Evolutionary conservation across 768 basidiomycete genomes (phyloP).

Genomic region (Thelephora ganbajun): DNA sequence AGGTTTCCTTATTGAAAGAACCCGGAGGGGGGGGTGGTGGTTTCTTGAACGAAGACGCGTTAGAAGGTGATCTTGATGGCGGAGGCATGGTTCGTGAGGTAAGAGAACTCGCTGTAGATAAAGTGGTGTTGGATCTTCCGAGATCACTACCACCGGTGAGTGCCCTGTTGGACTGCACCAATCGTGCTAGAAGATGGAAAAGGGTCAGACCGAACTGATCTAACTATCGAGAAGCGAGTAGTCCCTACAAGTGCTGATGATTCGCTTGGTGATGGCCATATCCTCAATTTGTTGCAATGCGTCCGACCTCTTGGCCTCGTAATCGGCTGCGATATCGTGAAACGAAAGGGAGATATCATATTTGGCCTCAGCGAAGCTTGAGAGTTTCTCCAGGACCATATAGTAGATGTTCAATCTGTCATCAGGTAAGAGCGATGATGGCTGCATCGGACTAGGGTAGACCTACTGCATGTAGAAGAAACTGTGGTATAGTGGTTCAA

Average conservation of each 20-base stretch:
- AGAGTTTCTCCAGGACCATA: slow-evolving; percentile 87
- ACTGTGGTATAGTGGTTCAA: slow-evolving; percentile 95
- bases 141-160: slow-evolving; percentile 9
- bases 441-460: slow-evolving; percentile 1
- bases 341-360: slow-evolving; percentile 55
- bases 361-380: slow-evolving; percentile 67
- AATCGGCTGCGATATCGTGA: slow-evolving; percentile 61
- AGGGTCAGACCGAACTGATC: not conserved
- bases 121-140: slow-evolving; percentile 12
- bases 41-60: slow-evolving; percentile 26
- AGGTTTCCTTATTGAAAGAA: slow-evolving; percentile 11
- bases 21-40: slow-evolving; percentile 26
- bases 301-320: slow-evolving; percentile 74
- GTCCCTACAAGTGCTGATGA: slow-evolving; percentile 70
- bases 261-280: slow-evolving; percentile 69
- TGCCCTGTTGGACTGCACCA: slow-evolving; percentile 44
- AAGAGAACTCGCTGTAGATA: slow-evolving; percentile 10
- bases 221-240: not conserved
- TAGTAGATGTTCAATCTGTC: slow-evolving; percentile 85
- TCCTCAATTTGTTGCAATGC: slow-evolving; percentile 67
- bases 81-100: slow-evolving; percentile 13
- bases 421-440: not conserved
- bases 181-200: slow-evolving; percentile 32
- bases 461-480: slow-evolving; percentile 99
- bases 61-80: slow-evolving; percentile 23